These are phyloP conservation scores for Medicago ruthenica DNA, from an alignment of 306 rosid genomes.

Conservation along the genomic window DNA sequence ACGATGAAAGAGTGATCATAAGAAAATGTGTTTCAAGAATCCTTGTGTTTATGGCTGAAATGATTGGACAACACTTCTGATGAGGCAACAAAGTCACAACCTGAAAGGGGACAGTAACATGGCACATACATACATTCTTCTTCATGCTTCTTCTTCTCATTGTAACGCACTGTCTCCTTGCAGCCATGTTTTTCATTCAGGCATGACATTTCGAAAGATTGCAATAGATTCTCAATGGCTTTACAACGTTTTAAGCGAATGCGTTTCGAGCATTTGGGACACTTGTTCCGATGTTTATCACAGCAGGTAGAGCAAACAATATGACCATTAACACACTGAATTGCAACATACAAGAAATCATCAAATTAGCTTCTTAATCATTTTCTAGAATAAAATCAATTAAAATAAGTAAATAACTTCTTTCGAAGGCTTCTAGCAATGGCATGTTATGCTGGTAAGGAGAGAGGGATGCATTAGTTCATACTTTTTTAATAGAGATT, in stretches of 20 bases:
- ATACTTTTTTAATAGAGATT: no score
- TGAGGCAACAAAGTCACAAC: not conserved
- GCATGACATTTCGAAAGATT: constrained; percentile 51
- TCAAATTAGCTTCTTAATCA: not conserved
- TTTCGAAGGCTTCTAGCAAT: no score
- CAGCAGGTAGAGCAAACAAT: constrained; percentile 67
- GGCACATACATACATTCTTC: not conserved
- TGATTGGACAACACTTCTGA: not conserved
- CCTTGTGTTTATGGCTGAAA: not conserved
- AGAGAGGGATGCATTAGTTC: no score
- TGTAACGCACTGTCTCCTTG: not conserved
- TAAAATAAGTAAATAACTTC: no score
- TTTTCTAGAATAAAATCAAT: not conserved
- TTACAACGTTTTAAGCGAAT: constrained; percentile 62
- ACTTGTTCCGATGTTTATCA: constrained; percentile 47
- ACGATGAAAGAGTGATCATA: not conserved
- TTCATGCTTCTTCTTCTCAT: not conserved
- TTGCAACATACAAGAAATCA: constrained; percentile 22
- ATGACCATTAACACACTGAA: constrained; percentile 79
- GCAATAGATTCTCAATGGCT: constrained; percentile 63
- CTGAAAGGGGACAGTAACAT: not conserved
- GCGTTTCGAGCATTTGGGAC: constrained; percentile 54
- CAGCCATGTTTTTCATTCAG: not conserved
- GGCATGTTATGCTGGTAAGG: no score
- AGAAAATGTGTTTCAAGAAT: not conserved